A percentile compares a stretch with the other conserved stretches of the same genome.
These are phyloP conservation scores for Exophiala alcalophila DNA, from an alignment of 2,329 filamentous ascomycete genomes.

Conservation along the genomic window DNA sequence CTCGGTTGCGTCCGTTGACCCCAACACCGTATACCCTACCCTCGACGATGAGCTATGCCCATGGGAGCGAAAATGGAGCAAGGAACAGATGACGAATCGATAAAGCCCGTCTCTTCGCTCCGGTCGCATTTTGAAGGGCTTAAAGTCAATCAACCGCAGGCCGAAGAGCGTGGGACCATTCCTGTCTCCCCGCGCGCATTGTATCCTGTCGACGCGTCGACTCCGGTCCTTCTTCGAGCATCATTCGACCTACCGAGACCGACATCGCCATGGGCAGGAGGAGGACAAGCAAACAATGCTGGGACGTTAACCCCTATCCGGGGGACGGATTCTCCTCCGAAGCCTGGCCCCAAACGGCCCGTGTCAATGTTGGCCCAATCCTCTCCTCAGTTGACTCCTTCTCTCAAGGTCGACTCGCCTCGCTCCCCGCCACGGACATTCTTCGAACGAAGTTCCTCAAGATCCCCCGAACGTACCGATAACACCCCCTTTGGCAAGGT, in stretches of 20 bases:
- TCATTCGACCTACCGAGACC: conserved; percentile 45
- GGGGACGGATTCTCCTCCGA: conserved; percentile 50
- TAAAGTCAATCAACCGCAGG: conserved; percentile 31
- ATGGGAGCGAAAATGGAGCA: conserved; percentile 25
- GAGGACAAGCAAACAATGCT: conserved; percentile 27
- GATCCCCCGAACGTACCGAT: conserved; percentile 29
- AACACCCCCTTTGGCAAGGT: conserved; percentile 26
- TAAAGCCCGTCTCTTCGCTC: conserved; percentile 48
- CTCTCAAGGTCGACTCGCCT: conserved; percentile 44
- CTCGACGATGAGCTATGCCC: conserved; percentile 10
- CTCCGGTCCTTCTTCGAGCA: conserved; percentile 35
- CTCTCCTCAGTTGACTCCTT: conserved; percentile 42
- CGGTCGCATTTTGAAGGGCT: conserved; percentile 50
- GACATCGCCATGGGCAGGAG: conserved; percentile 39
- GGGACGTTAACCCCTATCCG: conserved; percentile 29
- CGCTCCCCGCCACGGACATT: conserved; percentile 41
- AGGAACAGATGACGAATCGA: conserved; percentile 24
- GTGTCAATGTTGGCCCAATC: conserved; percentile 44
- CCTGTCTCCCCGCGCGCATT: conserved; percentile 34
- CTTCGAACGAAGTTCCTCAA: conserved; percentile 26
- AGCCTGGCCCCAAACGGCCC: conserved; percentile 57
- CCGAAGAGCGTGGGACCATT: conserved; percentile 18
- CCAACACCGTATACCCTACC: not conserved
- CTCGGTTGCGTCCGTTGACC: not conserved
- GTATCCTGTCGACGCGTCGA: conserved; percentile 34